phyloP scores from a whole-genome alignment of 78 protist species.

The slime mould (Dictyostelium discoideum) region DNA sequence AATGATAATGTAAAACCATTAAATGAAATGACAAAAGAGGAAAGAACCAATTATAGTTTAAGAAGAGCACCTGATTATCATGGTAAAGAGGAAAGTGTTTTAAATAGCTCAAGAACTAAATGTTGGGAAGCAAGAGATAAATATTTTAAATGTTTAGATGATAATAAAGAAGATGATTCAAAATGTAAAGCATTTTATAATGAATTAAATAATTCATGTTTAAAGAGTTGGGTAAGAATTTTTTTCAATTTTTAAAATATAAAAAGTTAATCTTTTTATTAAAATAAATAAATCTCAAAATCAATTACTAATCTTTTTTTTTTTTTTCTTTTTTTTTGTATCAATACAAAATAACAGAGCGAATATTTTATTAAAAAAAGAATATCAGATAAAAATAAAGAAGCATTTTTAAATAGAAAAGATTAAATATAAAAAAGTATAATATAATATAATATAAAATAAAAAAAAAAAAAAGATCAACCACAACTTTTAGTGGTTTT shows the following conservation, averaged over 20 bases:
- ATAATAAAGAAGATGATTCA: conserved; percentile 22
- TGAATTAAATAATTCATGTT: conserved; percentile 16
- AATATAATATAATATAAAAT: neutral
- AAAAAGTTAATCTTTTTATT: too few species aligned
- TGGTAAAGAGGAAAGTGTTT: conserved; percentile 24
- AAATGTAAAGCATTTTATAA: conserved; percentile 26
- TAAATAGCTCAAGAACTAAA: neutral
- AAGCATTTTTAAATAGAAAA: conserved; percentile 17
- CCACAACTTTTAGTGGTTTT: neutral
- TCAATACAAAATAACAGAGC: neutral
- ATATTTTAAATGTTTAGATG: conserved; percentile 59
- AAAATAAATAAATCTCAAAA: too few species aligned
- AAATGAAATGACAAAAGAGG: conserved; percentile 54
- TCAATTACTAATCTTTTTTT: neutral
- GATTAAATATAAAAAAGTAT: neutral
- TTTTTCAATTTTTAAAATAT: too few species aligned
- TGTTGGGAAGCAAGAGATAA: conserved; percentile 66
- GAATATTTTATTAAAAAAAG: conserved; percentile 73
- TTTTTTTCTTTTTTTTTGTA: too few species aligned
- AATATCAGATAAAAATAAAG: conserved; percentile 29
- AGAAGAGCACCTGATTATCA: conserved; percentile 65
- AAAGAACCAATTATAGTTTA: conserved; percentile 54
- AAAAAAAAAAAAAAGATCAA: neutral
- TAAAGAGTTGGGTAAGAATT: conserved; percentile 71
- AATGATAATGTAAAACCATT: conserved; percentile 1